Percentiles rank a stretch among this genome's conserved stretches.
phyloP scores from a whole-genome alignment of 2,329 filamentous ascomycete species.

The Aureobasidium sp. region DNA sequence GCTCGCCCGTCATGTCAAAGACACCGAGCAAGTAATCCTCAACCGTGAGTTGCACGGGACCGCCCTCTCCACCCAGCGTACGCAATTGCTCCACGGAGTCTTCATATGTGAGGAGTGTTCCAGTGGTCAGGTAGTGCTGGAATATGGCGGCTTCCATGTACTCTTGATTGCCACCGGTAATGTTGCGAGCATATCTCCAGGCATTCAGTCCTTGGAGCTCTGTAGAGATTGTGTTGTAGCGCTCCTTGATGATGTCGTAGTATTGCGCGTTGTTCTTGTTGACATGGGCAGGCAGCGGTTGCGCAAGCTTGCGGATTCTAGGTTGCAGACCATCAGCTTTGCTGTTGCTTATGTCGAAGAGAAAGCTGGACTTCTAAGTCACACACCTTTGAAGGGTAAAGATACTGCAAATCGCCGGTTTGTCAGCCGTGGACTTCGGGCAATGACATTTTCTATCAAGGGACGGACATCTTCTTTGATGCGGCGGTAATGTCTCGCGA shows the following conservation, averaged over 20 bases:
- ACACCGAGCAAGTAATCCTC: conserved; percentile 87
- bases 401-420: conserved; percentile 48
- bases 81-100: conserved; percentile 44
- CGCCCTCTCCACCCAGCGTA: conserved; percentile 31
- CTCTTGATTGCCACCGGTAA: conserved; percentile 80
- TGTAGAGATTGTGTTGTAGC: conserved; percentile 59
- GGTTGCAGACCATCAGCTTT: background rate
- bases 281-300: conserved; percentile 61
- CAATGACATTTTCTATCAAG: background rate
- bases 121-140: conserved; percentile 73
- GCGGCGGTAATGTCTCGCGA: conserved; percentile 87
- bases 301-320: conserved; percentile 56
- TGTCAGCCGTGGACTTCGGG: conserved; percentile 19
- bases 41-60: conserved; percentile 58
- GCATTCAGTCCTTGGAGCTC: conserved; percentile 76
- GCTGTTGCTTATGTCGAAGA: background rate
- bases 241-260: conserved; percentile 61
- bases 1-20: conserved; percentile 89
- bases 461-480: conserved; percentile 87
- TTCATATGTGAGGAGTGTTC: conserved; percentile 63
- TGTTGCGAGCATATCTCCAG: conserved; percentile 71
- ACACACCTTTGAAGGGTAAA: conserved; percentile 68
- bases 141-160: conserved; percentile 90
- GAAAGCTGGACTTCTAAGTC: background rate
- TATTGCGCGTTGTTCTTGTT: conserved; percentile 63